A percentile compares a stretch with the other conserved stretches of the same genome.
These are phyloP conservation scores for Amyloporia xantha DNA, from an alignment of 768 basidiomycete genomes.

Conservation along the genomic window DNA sequence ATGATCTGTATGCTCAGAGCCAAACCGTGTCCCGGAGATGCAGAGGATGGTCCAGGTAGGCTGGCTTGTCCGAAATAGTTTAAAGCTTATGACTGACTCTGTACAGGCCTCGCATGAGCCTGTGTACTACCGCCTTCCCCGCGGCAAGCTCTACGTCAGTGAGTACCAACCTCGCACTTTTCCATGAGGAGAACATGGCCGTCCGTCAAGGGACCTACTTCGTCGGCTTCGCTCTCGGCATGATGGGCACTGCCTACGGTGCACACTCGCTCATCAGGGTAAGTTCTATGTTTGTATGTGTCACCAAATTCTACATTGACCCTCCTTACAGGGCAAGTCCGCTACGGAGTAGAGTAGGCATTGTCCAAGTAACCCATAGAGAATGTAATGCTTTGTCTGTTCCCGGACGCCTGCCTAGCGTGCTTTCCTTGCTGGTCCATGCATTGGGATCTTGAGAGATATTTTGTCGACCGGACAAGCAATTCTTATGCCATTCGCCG, in stretches of 20 bases:
- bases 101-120: conserved; percentile 37
- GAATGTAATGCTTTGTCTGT: too few relatives aligned
- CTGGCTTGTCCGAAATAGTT: not conserved
- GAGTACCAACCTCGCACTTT: conserved; percentile 16
- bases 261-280: conserved; percentile 40
- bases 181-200: not conserved
- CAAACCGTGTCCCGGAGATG: conserved; percentile 58
- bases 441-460: too few relatives aligned
- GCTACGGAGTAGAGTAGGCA: conserved; percentile 15
- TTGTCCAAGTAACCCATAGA: conserved; percentile 3
- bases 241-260: conserved; percentile 47
- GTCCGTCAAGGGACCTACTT: conserved; percentile 44
- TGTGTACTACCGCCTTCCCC: conserved; percentile 54
- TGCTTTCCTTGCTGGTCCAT: too few relatives aligned
- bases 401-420: too few relatives aligned
- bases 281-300: not conserved
- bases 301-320: not conserved
- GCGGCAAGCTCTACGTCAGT: conserved; percentile 63
- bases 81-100: too few relatives aligned
- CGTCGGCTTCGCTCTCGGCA: conserved; percentile 45
- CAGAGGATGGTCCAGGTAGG: conserved; percentile 64
- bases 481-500: too few relatives aligned
- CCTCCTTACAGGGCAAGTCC: conserved; percentile 19
- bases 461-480: too few relatives aligned
- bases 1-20: conserved; percentile 44